These are phyloP conservation scores for Deuterostichococcus epilithicus DNA, from an alignment of 139 green algal species.

Conservation along the genomic window DNA sequence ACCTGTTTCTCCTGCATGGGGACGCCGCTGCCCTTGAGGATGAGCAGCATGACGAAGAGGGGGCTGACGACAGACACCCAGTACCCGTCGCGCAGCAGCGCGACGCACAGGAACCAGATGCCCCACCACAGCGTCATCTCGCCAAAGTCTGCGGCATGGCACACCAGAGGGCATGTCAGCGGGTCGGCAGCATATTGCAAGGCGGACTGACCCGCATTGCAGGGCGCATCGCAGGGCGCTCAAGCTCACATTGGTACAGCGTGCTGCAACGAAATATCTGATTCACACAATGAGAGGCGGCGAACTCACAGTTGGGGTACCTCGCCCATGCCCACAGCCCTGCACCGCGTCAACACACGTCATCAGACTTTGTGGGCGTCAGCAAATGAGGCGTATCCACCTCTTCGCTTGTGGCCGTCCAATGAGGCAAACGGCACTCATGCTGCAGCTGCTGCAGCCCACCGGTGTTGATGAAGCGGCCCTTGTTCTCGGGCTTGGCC, in stretches of 20 bases:
- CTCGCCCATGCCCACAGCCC: constrained; percentile 70
- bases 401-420: too few species aligned
- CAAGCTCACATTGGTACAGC: too few species aligned
- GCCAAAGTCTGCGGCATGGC: constrained; percentile 56
- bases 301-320: constrained; percentile 70
- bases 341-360: neutral
- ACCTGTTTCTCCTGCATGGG: constrained; percentile 59
- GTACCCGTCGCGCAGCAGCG: constrained; percentile 18
- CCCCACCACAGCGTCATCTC: constrained; percentile 72
- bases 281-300: neutral
- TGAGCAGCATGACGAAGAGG: constrained; percentile 62
- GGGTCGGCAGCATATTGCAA: too few species aligned
- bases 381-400: too few species aligned
- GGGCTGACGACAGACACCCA: constrained; percentile 49
- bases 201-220: too few species aligned
- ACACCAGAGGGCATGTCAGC: too few species aligned
- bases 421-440: too few species aligned
- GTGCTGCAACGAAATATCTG: too few species aligned
- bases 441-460: too few species aligned
- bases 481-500: constrained; percentile 60
- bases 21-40: constrained; percentile 67
- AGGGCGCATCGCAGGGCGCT: too few species aligned
- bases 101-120: constrained; percentile 51
- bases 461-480: constrained; percentile 66
- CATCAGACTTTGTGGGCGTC: too few species aligned